These are phyloP conservation scores for Mortierella sp. DNA, from an alignment of 371 early-diverging fungal genomes.

Conservation along the genomic window DNA sequence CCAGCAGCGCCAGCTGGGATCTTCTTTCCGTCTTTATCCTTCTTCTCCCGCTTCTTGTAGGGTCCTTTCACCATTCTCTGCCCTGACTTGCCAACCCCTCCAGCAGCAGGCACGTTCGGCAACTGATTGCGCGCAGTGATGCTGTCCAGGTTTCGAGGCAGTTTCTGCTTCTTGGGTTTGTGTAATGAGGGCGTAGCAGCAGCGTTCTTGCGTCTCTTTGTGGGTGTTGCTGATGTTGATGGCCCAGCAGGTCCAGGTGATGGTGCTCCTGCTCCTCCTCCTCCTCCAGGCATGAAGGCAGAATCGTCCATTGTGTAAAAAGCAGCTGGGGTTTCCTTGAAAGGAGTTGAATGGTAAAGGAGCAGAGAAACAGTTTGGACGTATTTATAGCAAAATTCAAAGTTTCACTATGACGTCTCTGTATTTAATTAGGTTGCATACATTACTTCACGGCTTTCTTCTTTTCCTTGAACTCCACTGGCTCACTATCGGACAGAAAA, in stretches of 20 bases:
- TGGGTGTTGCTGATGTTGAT: conserved; percentile 18
- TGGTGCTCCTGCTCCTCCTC: conserved; percentile 20
- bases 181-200: conserved; percentile 19
- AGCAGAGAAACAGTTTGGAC: neutral
- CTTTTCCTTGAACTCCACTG: neutral
- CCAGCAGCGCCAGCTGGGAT: conserved; percentile 18
- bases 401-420: too few relatives aligned
- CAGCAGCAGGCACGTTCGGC: conserved; percentile 40
- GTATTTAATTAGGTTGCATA: neutral
- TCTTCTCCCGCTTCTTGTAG: conserved; percentile 54
- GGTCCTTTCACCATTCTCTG: conserved; percentile 51
- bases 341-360: neutral
- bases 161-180: conserved; percentile 52
- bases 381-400: too few relatives aligned
- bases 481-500: neutral
- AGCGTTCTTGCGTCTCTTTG: conserved; percentile 31
- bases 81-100: conserved; percentile 28
- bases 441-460: neutral
- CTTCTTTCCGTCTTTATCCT: conserved; percentile 40
- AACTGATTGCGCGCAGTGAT: conserved; percentile 42
- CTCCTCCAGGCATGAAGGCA: neutral
- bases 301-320: conserved; percentile 12
- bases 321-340: too few relatives aligned
- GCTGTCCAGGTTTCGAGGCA: conserved; percentile 44
- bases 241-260: neutral